Conservation (phyloP, 495 filamentous ascomycete genomes). For the Aeminium ludgeri region DNA sequence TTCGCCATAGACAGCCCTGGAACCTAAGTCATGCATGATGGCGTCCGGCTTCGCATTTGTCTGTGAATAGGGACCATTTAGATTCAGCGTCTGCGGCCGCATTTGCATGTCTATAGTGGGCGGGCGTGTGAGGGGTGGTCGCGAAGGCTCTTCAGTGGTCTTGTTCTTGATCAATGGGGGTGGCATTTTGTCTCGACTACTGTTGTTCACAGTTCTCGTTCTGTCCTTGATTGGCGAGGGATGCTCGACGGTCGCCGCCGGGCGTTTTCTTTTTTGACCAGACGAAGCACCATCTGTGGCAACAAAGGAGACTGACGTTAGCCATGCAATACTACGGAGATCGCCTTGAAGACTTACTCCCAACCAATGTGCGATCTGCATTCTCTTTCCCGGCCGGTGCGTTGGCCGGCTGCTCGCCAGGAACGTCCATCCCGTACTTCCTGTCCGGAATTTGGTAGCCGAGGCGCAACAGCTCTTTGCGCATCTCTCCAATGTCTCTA, state of each 20-base stretch:
- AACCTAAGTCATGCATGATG: too few relatives aligned
- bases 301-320: not conserved
- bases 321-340: not conserved
- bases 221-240: not conserved
- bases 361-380: not conserved
- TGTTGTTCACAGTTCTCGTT: too few relatives aligned
- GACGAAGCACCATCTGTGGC: not conserved
- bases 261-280: not conserved
- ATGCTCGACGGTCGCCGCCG: slow-evolving; percentile 3
- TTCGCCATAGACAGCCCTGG: too few relatives aligned
- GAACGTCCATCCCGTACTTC: slow-evolving; percentile 11
- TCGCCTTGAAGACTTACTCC: not conserved
- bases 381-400: not conserved
- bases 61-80: too few relatives aligned
- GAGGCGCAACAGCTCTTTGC: slow-evolving; percentile 14
- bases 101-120: too few relatives aligned
- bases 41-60: too few relatives aligned
- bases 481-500: slow-evolving; percentile 21
- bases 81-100: too few relatives aligned
- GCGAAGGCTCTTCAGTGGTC: not conserved
- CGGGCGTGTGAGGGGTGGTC: too few relatives aligned
- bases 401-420: too few relatives aligned
- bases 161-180: not conserved
- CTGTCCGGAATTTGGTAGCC: slow-evolving; percentile 17
- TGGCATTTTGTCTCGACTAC: not conserved